Evolutionary conservation across 2,329 filamentous ascomycete genomes (phyloP), one percentile per base, ranked within the genome.

Genomic region (Hypoxylon sp.): DNA sequence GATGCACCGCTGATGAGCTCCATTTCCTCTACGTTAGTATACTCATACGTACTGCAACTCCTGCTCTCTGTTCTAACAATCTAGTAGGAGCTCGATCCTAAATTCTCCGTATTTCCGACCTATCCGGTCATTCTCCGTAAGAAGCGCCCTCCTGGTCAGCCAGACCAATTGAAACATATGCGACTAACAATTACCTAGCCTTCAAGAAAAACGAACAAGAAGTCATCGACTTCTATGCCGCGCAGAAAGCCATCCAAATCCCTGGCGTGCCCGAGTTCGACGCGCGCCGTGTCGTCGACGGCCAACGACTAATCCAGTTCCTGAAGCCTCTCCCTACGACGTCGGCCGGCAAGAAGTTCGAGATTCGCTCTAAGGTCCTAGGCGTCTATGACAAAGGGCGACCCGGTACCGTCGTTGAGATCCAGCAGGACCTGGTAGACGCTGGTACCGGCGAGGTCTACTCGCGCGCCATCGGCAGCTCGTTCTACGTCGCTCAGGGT

Each of bases 331-430:
- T 97, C 3, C 93, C 93, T 11, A 81, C 90, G 0, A 87, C 87
- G 5, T 94, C 90, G 41, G 89, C 84, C 10, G 93, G 93, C 66
- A 85, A 84, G 70, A 88, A 87, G 70, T 96, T 97, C 79, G 91
- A 96, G 83, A 82, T 92, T 69, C 87, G 91, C 73, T 89, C 86
- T 75, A 94, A 91, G 78, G 91, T 97, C 23, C 80, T 97, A 19
- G 93, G 93, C 55, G 92, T 97, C 38, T 97, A 96, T 79, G 93
- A 97, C 83, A 97, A 97, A 84, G 93, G 93, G 75, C 91, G 92
- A 72, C 88, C 93, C 0, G 92, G 92, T 63, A 92, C 90, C 9
- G 93, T 97, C 1, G 85, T 96, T 41, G 93, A 97, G 81, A 91
- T 89, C 3, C 91, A 97, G 83, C 87, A 89, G 69, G 85, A 91